Conservation (phyloP, 352 stramenopile species). For the Phytopythium litorale region DNA sequence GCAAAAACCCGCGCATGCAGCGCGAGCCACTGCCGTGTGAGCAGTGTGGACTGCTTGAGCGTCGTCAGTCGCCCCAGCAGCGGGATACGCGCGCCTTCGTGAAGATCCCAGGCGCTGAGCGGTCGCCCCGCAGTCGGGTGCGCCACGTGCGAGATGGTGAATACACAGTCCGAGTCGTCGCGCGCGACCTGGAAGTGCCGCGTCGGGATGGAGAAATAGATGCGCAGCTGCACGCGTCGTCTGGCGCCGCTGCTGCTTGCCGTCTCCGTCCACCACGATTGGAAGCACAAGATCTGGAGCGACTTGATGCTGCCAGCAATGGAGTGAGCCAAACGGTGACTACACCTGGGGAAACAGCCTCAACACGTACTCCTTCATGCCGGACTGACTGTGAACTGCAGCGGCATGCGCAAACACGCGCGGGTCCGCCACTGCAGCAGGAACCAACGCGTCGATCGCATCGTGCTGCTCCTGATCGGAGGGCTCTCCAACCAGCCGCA, state of each 20-base stretch:
- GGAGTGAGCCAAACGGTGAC: background rate
- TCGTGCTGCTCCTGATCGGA: conserved; percentile 8
- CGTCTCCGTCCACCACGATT: conserved; percentile 64
- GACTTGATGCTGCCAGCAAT: conserved; percentile 27
- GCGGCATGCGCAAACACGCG: conserved; percentile 43
- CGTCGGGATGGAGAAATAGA: conserved; percentile 72
- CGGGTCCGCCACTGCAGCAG: conserved; percentile 23
- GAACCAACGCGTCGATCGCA: conserved; percentile 8
- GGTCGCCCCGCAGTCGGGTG: conserved; percentile 30
- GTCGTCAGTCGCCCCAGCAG: conserved; percentile 62
- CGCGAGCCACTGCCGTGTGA: conserved; percentile 69
- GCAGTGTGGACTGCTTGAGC: conserved; percentile 66
- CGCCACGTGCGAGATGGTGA: conserved; percentile 72
- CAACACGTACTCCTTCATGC: conserved; percentile 50
- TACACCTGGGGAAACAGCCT: background rate
- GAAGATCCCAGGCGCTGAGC: conserved; percentile 62
- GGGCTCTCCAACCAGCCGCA: conserved; percentile 20
- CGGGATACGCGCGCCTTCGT: conserved; percentile 56
- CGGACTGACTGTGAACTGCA: conserved; percentile 38
- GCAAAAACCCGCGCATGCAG: conserved; percentile 43
- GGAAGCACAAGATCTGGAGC: conserved; percentile 68
- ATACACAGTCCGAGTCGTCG: conserved; percentile 61
- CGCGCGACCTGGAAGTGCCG: conserved; percentile 62
- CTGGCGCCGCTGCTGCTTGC: conserved; percentile 19
- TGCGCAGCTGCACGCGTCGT: conserved; percentile 13